Evolutionary conservation across 2,329 filamentous ascomycete genomes (phyloP), one percentile per base, ranked within the genome.

Genomic region (Magnaporthiopsis incrustans): DNA sequence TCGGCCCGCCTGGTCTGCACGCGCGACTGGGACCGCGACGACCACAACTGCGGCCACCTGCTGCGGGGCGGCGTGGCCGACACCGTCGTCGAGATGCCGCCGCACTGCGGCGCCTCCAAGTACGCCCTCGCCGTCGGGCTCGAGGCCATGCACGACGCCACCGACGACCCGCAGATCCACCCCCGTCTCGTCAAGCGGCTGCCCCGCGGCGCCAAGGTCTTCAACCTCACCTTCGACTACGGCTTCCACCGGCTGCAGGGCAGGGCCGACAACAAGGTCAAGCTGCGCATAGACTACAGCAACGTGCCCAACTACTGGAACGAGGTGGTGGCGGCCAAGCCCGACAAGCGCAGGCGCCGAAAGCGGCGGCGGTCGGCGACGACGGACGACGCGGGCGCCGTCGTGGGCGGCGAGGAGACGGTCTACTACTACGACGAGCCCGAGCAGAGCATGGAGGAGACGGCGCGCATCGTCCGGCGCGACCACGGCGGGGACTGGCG

Each of bases 31-130:
- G n/a, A n/a, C n/a, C n/a, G n/a, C n/a, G 68, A 70, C 2, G 64
- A 69, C 38, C 73, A 70, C 67, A 79, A 77, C 64, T 79, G 76
- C 67, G 32, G 73, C 66, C 69, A 75, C 61, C 78, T 79, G 27
- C 60, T 67, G 15, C 69, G 72, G 1, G 76, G 76, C 30, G 76
- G 76, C 2, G 75, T 73, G 4, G 66, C 71, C 0, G 73, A 72
- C 1, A 80, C 76, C 0, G 75, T 80, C 50, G 25, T 79, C 1
- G 65, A 78, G 66, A 78, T 80, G 76, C 78, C 77, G 0, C 12
- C 63, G 2, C 69, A 71, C 25, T 79, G 76, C 65, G 77, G 44
- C 22, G 11, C 44, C 22, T 11, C 11, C 44, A 53, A 53, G 44
- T 53, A 53, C 44, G 44, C 44, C 14, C 71, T 79, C 0, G 76